Conservation (phyloP, 2,329 filamentous ascomycete genomes). For the Aspergillus cejpii region DNA sequence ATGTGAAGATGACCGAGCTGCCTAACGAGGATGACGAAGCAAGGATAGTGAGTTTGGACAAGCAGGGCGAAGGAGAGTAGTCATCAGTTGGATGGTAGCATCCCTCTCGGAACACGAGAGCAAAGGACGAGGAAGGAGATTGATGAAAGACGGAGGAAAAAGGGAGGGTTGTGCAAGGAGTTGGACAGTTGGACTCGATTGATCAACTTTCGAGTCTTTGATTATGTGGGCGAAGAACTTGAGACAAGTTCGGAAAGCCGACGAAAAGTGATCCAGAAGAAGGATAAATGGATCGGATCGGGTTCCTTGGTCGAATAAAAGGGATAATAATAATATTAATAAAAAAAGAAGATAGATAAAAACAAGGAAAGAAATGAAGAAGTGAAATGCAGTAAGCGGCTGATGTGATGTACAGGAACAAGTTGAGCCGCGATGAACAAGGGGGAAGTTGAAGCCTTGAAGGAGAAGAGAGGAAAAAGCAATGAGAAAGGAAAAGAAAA, state of each 20-base stretch:
- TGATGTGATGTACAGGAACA: constrained; percentile 7
- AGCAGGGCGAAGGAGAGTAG: constrained; percentile 14
- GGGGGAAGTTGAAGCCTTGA: constrained; percentile 6
- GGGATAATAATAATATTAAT: constrained; percentile 2
- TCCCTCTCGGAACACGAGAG: constrained; percentile 10
- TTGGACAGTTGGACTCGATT: constrained; percentile 14
- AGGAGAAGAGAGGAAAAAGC: constrained; percentile 4
- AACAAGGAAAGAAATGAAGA: constrained; percentile 7
- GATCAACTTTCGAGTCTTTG: constrained; percentile 8
- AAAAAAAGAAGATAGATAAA: constrained; percentile 4
- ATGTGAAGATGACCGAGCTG: constrained; percentile 12
- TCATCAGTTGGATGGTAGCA: constrained; percentile 18
- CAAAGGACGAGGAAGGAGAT: neutral
- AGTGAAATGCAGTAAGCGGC: constrained; percentile 9
- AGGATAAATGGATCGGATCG: constrained; percentile 6
- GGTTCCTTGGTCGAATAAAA: neutral
- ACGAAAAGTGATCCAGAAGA: constrained; percentile 13
- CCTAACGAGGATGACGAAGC: constrained; percentile 19
- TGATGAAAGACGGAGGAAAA: constrained; percentile 2
- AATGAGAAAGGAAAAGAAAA: neutral
- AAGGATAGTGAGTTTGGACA: constrained; percentile 20
- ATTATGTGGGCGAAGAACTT: constrained; percentile 16
- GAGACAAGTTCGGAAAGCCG: constrained; percentile 16
- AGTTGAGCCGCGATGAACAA: constrained; percentile 10
- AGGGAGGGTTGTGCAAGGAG: constrained; percentile 5